Conservation (phyloP, 1,284 basidiomycete genomes). For the Ustilago crameri region DNA sequence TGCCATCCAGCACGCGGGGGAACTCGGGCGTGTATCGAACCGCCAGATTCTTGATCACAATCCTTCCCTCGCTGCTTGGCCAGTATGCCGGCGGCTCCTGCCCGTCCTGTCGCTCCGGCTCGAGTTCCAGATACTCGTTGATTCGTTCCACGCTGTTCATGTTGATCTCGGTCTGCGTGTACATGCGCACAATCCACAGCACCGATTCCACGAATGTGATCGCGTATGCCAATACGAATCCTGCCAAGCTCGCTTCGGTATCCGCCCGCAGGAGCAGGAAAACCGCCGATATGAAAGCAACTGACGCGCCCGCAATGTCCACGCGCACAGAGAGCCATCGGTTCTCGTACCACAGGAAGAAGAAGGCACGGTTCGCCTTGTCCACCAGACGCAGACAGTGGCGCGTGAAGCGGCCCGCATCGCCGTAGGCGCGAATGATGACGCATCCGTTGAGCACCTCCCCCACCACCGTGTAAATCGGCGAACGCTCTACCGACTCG, state of each 20-base stretch:
- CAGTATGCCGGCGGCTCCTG: slow-evolving; percentile 66
- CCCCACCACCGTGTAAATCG: slow-evolving; percentile 66
- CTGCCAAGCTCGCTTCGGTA: slow-evolving; percentile 64
- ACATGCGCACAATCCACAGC: slow-evolving; percentile 67
- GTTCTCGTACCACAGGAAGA: slow-evolving; percentile 73
- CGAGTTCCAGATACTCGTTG: slow-evolving; percentile 64
- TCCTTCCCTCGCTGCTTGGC: slow-evolving; percentile 63
- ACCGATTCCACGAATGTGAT: slow-evolving; percentile 75
- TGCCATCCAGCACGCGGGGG: slow-evolving; percentile 60
- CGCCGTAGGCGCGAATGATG: slow-evolving; percentile 88
- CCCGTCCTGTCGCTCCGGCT: slow-evolving; percentile 57
- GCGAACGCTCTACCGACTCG: slow-evolving; percentile 66
- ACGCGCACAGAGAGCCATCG: slow-evolving; percentile 68
- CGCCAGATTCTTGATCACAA: slow-evolving; percentile 63
- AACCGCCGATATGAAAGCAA: slow-evolving; percentile 66
- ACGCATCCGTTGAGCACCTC: slow-evolving; percentile 82
- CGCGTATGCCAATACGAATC: slow-evolving; percentile 62
- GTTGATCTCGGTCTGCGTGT: slow-evolving; percentile 67
- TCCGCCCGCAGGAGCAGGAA: slow-evolving; percentile 72
- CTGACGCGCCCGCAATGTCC: slow-evolving; percentile 62
- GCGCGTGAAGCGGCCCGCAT: slow-evolving; percentile 79
- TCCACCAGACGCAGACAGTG: slow-evolving; percentile 65
- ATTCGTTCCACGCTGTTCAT: slow-evolving; percentile 68
- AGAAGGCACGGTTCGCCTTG: slow-evolving; percentile 70
- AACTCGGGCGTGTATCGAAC: slow-evolving; percentile 67